Percentiles rank a stretch among this genome's conserved stretches.
phyloP scores from a whole-genome alignment of 2,329 filamentous ascomycete species.

The Rachicladosporium sp. region DNA sequence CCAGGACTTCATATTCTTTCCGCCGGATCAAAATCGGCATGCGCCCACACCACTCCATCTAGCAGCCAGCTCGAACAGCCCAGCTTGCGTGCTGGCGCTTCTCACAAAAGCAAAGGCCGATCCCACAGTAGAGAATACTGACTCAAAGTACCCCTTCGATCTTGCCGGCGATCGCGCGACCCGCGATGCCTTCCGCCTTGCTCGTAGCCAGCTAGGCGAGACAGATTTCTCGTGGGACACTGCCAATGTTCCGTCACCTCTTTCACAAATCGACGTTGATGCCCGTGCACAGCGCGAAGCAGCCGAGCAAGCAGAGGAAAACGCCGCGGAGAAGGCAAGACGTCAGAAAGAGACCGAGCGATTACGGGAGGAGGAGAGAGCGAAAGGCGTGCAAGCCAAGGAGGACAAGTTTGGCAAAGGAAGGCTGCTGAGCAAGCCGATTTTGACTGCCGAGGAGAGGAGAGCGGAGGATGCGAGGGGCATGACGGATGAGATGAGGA shows the following conservation, averaged over 20 bases:
- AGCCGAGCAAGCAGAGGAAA: constrained; percentile 53
- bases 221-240: constrained; percentile 63
- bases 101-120: constrained; percentile 63
- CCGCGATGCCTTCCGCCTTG: constrained; percentile 82
- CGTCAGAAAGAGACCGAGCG: constrained; percentile 64
- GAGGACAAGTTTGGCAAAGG: constrained; percentile 40
- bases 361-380: constrained; percentile 53
- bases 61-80: constrained; percentile 67
- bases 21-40: constrained; percentile 60
- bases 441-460: constrained; percentile 67
- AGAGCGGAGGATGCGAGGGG: constrained; percentile 75
- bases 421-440: constrained; percentile 38
- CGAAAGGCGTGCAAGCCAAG: constrained; percentile 37
- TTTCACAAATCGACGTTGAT: constrained; percentile 62
- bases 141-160: constrained; percentile 79
- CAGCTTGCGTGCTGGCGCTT: constrained; percentile 65
- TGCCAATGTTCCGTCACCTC: constrained; percentile 57
- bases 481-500: constrained; percentile 75
- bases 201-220: constrained; percentile 71
- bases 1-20: constrained; percentile 63
- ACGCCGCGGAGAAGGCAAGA: constrained; percentile 47
- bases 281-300: constrained; percentile 58
- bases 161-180: constrained; percentile 75
- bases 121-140: constrained; percentile 55
- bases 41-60: constrained; percentile 76